Percentiles rank a stretch among this genome's conserved stretches.
phyloP scores from a whole-genome alignment of 23 red algal genomes.

The Gracilaria caudata region DNA sequence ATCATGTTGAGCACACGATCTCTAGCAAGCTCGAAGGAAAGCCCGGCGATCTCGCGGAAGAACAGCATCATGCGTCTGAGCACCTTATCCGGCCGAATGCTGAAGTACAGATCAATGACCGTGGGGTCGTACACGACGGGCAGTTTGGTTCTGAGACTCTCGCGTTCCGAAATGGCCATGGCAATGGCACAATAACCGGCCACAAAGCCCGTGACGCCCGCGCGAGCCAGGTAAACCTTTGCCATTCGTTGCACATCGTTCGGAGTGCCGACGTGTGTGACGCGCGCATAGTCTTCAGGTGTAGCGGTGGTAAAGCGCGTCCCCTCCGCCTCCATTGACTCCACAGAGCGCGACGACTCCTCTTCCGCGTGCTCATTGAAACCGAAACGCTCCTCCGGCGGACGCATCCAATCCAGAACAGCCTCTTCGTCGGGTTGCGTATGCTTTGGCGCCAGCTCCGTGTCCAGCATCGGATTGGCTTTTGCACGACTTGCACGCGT shows the following conservation, averaged over 20 bases:
- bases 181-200: constrained; percentile 57
- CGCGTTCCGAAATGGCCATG: constrained; percentile 71
- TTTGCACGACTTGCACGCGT: neutral
- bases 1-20: constrained; percentile 25
- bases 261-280: constrained; percentile 20
- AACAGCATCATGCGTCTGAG: constrained; percentile 39
- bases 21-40: neutral
- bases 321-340: neutral
- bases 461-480: constrained; percentile 4
- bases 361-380: neutral
- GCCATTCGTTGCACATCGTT: constrained; percentile 10
- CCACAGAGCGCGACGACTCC: neutral
- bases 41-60: constrained; percentile 12
- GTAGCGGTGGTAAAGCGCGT: constrained; percentile 23
- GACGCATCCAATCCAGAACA: constrained; percentile 26
- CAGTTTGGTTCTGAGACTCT: constrained; percentile 35
- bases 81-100: constrained; percentile 67
- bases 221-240: constrained; percentile 26
- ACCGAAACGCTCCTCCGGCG: constrained; percentile 33
- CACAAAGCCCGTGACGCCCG: constrained; percentile 38
- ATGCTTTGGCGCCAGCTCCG: neutral
- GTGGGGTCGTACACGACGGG: constrained; percentile 69
- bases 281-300: constrained; percentile 23
- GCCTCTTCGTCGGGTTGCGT: neutral
- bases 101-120: constrained; percentile 57